Evolutionary conservation across 257 asterid genomes (phyloP).

Genomic region (Nicotiana attenuata): DNA sequence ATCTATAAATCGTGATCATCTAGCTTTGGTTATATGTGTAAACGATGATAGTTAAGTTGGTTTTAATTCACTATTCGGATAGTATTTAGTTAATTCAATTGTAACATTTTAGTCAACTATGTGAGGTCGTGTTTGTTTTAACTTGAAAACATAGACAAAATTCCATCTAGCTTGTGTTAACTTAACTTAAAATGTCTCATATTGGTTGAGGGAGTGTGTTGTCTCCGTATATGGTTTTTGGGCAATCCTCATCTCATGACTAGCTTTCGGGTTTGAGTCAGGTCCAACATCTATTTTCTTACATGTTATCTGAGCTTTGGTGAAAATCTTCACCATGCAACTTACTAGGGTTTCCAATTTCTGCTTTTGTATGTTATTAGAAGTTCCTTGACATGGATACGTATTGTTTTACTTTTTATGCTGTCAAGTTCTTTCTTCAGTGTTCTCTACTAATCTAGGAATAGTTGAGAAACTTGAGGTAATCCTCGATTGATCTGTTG

Average conservation of each 20-base stretch:
- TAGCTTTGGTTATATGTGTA: neutral
- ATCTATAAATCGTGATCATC: neutral
- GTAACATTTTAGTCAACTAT: neutral
- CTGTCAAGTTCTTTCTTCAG: neutral
- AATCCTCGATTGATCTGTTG: constrained; percentile 1
- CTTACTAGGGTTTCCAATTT: neutral
- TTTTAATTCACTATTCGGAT: too few species aligned
- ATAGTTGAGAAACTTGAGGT: neutral
- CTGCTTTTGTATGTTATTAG: neutral
- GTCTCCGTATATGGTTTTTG: neutral
- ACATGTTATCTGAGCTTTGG: neutral
- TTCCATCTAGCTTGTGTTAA: neutral
- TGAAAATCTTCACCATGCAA: neutral
- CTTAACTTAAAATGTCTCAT: neutral
- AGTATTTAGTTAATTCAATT: neutral
- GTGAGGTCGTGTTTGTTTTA: too few species aligned
- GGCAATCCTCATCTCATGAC: neutral
- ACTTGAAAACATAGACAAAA: too few species aligned
- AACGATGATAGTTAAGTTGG: neutral
- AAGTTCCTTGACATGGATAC: neutral
- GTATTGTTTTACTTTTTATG: neutral
- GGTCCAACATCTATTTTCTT: neutral
- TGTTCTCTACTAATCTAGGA: neutral
- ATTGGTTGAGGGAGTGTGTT: neutral
- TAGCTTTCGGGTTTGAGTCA: neutral